Evolutionary conservation across 352 stramenopile genomes (phyloP).

Genomic region (Pythium scleroteichum): DNA sequence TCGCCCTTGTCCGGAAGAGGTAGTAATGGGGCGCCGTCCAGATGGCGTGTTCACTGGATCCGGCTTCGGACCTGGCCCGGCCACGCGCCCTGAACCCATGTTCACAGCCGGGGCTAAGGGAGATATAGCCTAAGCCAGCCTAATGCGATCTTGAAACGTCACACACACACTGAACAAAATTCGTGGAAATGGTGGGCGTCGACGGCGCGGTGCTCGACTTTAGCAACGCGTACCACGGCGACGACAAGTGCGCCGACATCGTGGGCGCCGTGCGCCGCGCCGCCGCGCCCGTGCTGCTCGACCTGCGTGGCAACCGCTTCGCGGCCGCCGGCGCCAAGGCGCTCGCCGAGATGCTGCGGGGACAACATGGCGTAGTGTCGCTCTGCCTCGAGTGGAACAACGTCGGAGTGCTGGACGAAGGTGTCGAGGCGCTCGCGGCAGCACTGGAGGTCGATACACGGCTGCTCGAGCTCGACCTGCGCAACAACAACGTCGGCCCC

Average conservation of each 20-base stretch:
- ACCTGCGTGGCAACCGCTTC: conserved; percentile 80
- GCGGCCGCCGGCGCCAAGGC: conserved; percentile 50
- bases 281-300: conserved; percentile 42
- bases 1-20: background rate
- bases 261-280: conserved; percentile 44
- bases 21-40: background rate
- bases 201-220: conserved; percentile 50
- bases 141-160: background rate
- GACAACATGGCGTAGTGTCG: conserved; percentile 52
- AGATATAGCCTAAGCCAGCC: background rate
- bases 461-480: conserved; percentile 69
- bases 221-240: conserved; percentile 72
- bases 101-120: too few species aligned
- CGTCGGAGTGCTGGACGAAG: conserved; percentile 72
- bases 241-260: conserved; percentile 68
- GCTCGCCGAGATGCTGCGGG: conserved; percentile 55
- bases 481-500: conserved; percentile 83
- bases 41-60: background rate
- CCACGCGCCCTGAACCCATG: conserved; percentile 6
- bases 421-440: conserved; percentile 57
- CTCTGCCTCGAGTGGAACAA: conserved; percentile 87
- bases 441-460: conserved; percentile 67
- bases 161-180: background rate
- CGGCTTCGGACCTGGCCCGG: background rate
- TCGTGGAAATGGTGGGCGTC: background rate